Evolutionary conservation across 73 alveolate species (phyloP).

Genomic region (Paramecium tetraurelia): DNA sequence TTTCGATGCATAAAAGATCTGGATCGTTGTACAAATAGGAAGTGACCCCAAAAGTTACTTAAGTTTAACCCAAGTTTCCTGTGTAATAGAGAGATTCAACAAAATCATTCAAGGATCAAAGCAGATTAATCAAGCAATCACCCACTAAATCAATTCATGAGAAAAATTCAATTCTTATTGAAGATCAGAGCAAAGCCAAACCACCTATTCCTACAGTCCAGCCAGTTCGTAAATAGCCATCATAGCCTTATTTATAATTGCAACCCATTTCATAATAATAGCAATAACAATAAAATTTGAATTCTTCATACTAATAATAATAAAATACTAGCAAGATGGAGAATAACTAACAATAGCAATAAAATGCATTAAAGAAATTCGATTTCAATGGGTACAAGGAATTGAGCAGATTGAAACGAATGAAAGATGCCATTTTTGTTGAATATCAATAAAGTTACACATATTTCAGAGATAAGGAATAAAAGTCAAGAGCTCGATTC

Average conservation of each 20-base stretch:
- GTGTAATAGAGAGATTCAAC: not conserved
- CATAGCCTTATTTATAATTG: slow-evolving; percentile 10
- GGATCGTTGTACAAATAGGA: not conserved
- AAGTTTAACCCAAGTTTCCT: not conserved
- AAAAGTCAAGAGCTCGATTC: slow-evolving; percentile 27
- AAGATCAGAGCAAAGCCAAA: not conserved
- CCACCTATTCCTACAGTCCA: not conserved
- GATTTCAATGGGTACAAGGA: slow-evolving; percentile 14
- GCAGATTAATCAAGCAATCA: not conserved
- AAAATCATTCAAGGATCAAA: slow-evolving; percentile 13
- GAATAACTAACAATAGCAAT: not conserved
- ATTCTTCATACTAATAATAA: not conserved
- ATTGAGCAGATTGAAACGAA: slow-evolving; percentile 22
- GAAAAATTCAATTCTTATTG: not conserved
- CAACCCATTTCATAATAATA: not conserved
- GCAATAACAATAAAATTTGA: not conserved
- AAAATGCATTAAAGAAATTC: not conserved
- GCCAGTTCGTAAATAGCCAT: not conserved
- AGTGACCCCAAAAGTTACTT: slow-evolving; percentile 32
- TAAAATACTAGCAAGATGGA: not conserved
- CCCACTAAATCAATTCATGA: slow-evolving; percentile 20
- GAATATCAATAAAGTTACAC: slow-evolving; percentile 15
- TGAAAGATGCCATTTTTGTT: slow-evolving; percentile 11
- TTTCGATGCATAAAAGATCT: not conserved
- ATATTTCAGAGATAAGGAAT: slow-evolving; percentile 25